A percentile compares a stretch with the other conserved stretches of the same genome.
phyloP scores from a whole-genome alignment of 2,329 filamentous ascomycete species.

The Aspergillus proliferans region DNA sequence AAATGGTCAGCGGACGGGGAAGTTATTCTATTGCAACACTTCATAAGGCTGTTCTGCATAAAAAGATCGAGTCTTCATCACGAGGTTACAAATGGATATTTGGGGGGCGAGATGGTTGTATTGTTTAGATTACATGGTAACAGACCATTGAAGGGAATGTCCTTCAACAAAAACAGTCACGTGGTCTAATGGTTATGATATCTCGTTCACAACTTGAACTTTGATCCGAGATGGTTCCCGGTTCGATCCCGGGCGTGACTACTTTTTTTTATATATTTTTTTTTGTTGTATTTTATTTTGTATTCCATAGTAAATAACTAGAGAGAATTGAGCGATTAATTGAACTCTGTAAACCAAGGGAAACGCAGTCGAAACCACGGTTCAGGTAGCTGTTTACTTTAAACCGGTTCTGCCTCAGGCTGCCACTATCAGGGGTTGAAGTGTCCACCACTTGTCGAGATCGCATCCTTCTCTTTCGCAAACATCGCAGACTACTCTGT shows the following conservation, averaged over 20 bases:
- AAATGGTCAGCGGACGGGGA: too few relatives aligned
- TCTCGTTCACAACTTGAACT: conserved; percentile 31
- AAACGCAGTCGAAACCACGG: background rate
- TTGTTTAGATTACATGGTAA: background rate
- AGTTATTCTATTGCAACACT: too few relatives aligned
- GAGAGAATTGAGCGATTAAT: background rate
- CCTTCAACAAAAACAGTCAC: conserved; percentile 8
- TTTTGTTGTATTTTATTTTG: conserved; percentile 3
- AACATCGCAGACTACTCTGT: background rate
- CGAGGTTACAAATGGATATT: too few relatives aligned
- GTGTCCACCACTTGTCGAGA: background rate
- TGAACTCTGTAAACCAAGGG: conserved; percentile 3
- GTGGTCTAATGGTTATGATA: conserved; percentile 38
- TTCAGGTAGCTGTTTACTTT: background rate
- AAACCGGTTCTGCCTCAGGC: background rate
- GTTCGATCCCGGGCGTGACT: conserved; percentile 35
- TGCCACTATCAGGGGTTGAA: background rate
- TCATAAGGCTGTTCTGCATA: too few relatives aligned
- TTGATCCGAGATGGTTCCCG: conserved; percentile 33
- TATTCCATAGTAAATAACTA: background rate
- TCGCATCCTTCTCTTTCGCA: background rate
- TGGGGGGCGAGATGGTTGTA: too few relatives aligned
- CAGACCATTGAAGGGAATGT: background rate
- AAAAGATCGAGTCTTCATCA: too few relatives aligned
- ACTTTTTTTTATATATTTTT: conserved; percentile 14